These are phyloP conservation scores for Quercus agrifolia DNA, from an alignment of 306 rosid species.

Conservation along the genomic window DNA sequence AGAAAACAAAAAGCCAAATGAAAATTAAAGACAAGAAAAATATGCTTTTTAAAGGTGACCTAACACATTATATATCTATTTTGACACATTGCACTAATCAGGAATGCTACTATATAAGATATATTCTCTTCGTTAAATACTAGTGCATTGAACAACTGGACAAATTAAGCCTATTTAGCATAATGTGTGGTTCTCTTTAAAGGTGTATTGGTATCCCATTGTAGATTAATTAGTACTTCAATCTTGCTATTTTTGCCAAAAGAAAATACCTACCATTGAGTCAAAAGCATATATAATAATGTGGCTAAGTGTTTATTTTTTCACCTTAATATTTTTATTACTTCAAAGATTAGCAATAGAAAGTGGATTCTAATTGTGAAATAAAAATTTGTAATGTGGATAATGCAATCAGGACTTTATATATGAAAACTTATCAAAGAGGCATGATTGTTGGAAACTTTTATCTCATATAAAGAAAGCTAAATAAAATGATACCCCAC, in stretches of 20 bases:
- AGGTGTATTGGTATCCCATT: not conserved
- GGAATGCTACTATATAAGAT: not conserved
- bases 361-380: too few species aligned
- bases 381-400: too few species aligned
- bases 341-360: too few species aligned
- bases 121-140: not conserved
- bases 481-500: too few species aligned
- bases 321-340: too few species aligned
- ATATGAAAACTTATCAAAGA: too few species aligned
- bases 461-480: too few species aligned
- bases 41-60: not conserved
- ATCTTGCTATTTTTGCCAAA: not conserved
- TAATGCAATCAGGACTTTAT: too few species aligned
- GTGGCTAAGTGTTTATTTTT: too few species aligned
- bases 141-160: not conserved
- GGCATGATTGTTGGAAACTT: too few species aligned
- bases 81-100: not conserved
- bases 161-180: not conserved
- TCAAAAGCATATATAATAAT: too few species aligned
- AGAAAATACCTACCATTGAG: not conserved
- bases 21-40: not conserved
- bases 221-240: not conserved
- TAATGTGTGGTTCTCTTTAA: not conserved
- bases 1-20: not conserved
- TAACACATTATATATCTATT: not conserved